Base-by-base conservation (phyloP, 148 eudicot genomes). In the Cornus controversa region DNA sequence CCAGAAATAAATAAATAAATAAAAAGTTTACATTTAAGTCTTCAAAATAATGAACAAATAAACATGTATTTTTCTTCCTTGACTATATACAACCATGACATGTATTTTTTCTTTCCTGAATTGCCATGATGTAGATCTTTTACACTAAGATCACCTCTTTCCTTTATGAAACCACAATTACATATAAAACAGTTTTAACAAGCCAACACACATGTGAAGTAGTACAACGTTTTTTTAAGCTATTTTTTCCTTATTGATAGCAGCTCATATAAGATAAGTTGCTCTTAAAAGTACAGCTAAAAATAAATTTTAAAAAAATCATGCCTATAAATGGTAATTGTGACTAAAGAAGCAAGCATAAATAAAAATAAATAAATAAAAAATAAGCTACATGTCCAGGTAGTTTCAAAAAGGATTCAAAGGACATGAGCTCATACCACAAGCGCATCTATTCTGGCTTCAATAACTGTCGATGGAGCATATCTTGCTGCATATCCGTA, bases 401-500 rank as follows among this genome's bases (percentile, higher is more conserved):
- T 22, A 20, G 60, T 14, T 54, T 23, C 40, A 16, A 31, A 27
- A 53, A 62, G 23, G 31, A 22, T 5, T 10, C 65, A 27, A 70
- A 79, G 36, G 66, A 83, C 27, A 67, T 40, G 7, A 69, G 57
- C 66, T 45, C 86, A 77, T 90, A 96, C 99, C 95, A 96, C 98
- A 79, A 96, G 95, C 67, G 99, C 99, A 84, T 96, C 94, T 78
- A 96, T 96, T 82, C 99, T 86, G 71, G 99, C 99, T 90, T 96
- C 99, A 83, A 96, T 96, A 40, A 93, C 98, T 71, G 87, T 89
- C 68, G 98, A 93, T 37, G 99, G 99, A 64, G 99, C 98, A 87
- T 96, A 96, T 86, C 89, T 93, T 75, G 99, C 99, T 7, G 99
- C 99, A 93, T 96, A 96, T 67, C 99, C 99, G 65, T 96, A 96